Evolutionary conservation across 2,329 filamentous ascomycete genomes (phyloP).

Genomic region (Phaeosphaeria sp.): DNA sequence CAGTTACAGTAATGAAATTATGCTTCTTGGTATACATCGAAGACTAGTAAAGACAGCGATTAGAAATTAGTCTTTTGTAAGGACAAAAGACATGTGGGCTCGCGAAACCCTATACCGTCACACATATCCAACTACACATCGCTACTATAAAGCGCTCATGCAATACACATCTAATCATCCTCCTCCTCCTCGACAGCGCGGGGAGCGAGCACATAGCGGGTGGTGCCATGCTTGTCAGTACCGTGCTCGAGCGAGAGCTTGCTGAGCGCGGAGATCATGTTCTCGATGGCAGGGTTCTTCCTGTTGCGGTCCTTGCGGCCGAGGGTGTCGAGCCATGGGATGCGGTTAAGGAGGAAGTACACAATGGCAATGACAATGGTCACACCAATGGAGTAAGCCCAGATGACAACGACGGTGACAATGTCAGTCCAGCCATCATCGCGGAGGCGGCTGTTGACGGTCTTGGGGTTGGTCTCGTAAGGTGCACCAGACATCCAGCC

Average conservation of each 20-base stretch:
- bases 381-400: conserved; percentile 71
- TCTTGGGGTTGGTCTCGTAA: conserved; percentile 51
- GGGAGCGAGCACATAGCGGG: conserved; percentile 53
- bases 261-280: conserved; percentile 69
- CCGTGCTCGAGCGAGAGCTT: conserved; percentile 69
- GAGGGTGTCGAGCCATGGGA: conserved; percentile 65
- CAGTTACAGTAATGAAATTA: conserved; percentile 38
- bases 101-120: conserved; percentile 28
- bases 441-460: conserved; percentile 48
- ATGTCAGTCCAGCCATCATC: conserved; percentile 64
- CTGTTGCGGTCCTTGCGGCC: conserved; percentile 67
- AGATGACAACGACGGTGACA: conserved; percentile 69
- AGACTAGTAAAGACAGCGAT: conserved; percentile 36
- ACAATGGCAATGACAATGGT: conserved; percentile 70
- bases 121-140: conserved; percentile 36
- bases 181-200: conserved; percentile 58
- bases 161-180: conserved; percentile 47
- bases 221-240: conserved; percentile 55
- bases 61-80: conserved; percentile 33
- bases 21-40: conserved; percentile 39
- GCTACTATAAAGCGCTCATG: conserved; percentile 20
- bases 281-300: conserved; percentile 70
- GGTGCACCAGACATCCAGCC: conserved; percentile 70
- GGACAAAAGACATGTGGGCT: conserved; percentile 22
- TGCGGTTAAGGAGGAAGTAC: conserved; percentile 67